Evolutionary conservation across 2,329 filamentous ascomycete species (phyloP).

Genomic region (Calonectria pteridis): DNA sequence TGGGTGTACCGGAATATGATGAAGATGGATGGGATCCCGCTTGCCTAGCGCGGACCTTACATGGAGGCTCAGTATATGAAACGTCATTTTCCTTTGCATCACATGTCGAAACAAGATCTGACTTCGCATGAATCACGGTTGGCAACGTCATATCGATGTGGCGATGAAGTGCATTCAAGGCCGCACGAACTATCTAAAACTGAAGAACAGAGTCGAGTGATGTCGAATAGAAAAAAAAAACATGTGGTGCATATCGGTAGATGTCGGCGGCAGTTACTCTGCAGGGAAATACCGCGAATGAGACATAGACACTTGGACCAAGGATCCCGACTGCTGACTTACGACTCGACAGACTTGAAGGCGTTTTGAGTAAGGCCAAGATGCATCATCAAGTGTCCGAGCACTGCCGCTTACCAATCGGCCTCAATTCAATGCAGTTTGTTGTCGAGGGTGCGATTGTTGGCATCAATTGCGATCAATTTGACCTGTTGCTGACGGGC

Average conservation of each 20-base stretch:
- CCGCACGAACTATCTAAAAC: background rate
- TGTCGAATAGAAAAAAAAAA: background rate
- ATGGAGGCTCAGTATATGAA: background rate
- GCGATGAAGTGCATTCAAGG: background rate
- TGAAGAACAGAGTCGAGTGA: background rate
- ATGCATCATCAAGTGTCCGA: background rate
- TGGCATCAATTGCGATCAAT: background rate
- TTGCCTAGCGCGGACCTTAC: background rate
- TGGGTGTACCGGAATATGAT: background rate
- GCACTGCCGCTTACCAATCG: background rate
- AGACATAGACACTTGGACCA: background rate
- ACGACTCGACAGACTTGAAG: background rate
- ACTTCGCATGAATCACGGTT: background rate
- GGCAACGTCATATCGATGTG: background rate
- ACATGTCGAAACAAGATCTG: background rate
- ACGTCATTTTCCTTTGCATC: background rate
- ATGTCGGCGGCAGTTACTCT: background rate
- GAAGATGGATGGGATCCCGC: background rate
- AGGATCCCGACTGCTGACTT: background rate
- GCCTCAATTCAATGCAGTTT: background rate
- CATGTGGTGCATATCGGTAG: too few relatives aligned
- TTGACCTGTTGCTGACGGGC: background rate
- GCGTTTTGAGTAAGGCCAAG: background rate
- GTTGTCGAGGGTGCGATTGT: background rate
- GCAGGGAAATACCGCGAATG: background rate